Evolutionary conservation across 2,329 filamentous ascomycete species (phyloP).

Genomic region (Colletotrichum abscissum): DNA sequence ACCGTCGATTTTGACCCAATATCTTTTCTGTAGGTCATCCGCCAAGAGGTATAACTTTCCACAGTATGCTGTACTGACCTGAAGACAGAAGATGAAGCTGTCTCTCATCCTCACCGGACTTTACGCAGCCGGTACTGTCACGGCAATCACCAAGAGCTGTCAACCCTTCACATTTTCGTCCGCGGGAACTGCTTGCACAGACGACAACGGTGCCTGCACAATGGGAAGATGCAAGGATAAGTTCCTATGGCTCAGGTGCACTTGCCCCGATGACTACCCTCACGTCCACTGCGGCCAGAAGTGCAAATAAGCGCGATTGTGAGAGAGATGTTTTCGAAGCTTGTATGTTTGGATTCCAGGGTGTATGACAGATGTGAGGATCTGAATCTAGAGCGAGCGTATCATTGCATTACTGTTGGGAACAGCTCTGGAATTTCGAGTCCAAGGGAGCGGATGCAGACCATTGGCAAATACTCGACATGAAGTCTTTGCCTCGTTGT

Average conservation of each 20-base stretch:
- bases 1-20: too few species aligned
- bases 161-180: neutral
- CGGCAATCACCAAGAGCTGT: constrained; percentile 2
- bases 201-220: neutral
- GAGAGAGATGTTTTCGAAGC: too few species aligned
- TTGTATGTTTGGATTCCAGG: too few species aligned
- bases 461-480: too few species aligned
- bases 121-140: constrained; percentile 2
- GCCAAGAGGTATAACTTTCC: too few species aligned
- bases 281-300: neutral
- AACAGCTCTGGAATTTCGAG: too few species aligned
- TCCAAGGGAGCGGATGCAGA: too few species aligned
- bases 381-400: too few species aligned
- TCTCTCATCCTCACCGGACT: constrained; percentile 7
- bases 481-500: neutral
- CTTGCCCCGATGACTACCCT: neutral
- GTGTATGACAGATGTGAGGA: too few species aligned
- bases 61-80: neutral
- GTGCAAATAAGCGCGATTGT: neutral
- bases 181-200: neutral
- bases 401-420: too few species aligned
- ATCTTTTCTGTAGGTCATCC: too few species aligned
- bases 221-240: neutral
- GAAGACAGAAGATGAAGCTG: constrained; percentile 1
- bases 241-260: neutral